These are phyloP conservation scores for Cladosporium sp. DNA, from an alignment of 2,329 filamentous ascomycete genomes.

Conservation along the genomic window DNA sequence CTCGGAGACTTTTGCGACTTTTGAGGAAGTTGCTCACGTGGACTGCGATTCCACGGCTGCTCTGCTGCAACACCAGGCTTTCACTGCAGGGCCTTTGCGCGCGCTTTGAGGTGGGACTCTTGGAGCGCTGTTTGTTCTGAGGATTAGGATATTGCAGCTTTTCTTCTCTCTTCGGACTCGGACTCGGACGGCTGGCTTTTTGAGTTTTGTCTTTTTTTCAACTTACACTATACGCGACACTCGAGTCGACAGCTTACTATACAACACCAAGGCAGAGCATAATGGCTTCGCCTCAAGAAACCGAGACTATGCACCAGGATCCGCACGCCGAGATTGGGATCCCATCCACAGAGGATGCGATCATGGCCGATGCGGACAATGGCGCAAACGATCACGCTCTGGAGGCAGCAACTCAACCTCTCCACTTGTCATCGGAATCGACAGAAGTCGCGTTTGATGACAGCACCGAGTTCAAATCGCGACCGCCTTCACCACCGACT, in stretches of 20 bases:
- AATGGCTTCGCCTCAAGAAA: slow-evolving; percentile 1
- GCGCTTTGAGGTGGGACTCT: too few relatives aligned
- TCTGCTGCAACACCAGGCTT: not conserved
- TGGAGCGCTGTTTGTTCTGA: too few relatives aligned
- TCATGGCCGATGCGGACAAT: slow-evolving; percentile 3
- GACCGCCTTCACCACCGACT: slow-evolving; percentile 24
- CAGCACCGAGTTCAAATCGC: slow-evolving; percentile 17
- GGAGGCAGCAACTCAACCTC: too few relatives aligned
- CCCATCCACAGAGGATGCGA: not conserved
- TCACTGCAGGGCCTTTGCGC: too few relatives aligned
- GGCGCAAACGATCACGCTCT: not conserved
- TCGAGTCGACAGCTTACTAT: not conserved
- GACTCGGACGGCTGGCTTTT: slow-evolving; percentile 5
- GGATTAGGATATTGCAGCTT: not conserved
- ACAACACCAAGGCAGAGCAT: not conserved
- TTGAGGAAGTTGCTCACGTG: slow-evolving; percentile 11
- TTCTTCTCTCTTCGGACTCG: not conserved
- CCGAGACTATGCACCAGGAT: not conserved
- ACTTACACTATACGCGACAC: slow-evolving; percentile 7
- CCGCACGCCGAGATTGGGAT: not conserved
- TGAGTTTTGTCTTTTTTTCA: not conserved
- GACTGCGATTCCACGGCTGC: not conserved
- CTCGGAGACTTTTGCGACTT: slow-evolving; percentile 3
- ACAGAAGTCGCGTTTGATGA: not conserved
- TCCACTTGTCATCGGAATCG: not conserved